Percentiles rank a stretch among this genome's conserved stretches.
Evolutionary conservation across 352 stramenopile species (phyloP).

Genomic region (Hyaloperonospora brassicae): DNA sequence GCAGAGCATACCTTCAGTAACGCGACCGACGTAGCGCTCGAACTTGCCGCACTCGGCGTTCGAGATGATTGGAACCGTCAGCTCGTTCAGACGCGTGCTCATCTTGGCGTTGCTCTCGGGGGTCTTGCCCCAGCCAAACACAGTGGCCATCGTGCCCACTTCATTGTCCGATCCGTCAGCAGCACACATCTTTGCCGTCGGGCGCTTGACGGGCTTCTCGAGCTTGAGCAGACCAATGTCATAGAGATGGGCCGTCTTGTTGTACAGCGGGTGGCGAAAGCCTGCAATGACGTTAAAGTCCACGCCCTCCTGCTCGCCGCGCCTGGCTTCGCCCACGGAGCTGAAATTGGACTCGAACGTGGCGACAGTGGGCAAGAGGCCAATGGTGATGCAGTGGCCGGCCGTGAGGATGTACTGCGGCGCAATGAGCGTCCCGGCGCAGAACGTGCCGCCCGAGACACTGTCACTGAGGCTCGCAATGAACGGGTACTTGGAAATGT

Average conservation of each 20-base stretch:
- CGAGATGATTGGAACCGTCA: slow-evolving; percentile 48
- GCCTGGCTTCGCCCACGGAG: slow-evolving; percentile 5
- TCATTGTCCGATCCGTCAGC: slow-evolving; percentile 41
- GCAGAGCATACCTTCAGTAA: slow-evolving; percentile 57
- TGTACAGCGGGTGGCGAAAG: slow-evolving; percentile 25
- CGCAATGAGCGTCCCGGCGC: slow-evolving; percentile 47
- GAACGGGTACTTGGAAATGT: slow-evolving; percentile 29
- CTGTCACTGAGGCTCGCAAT: slow-evolving; percentile 36
- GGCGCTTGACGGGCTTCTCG: slow-evolving; percentile 25
- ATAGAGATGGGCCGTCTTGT: slow-evolving; percentile 27
- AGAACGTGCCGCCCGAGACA: slow-evolving; percentile 36
- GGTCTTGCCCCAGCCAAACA: slow-evolving; percentile 51
- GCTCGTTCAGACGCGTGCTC: slow-evolving; percentile 31
- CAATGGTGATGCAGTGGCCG: slow-evolving; percentile 51
- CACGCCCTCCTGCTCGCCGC: not conserved
- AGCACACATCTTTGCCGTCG: slow-evolving; percentile 29
- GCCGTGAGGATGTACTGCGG: slow-evolving; percentile 58
- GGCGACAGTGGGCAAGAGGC: slow-evolving; percentile 16
- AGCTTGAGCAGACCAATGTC: slow-evolving; percentile 57
- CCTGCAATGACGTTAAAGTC: slow-evolving; percentile 9
- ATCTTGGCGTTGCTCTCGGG: slow-evolving; percentile 15
- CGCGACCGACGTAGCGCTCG: slow-evolving; percentile 35
- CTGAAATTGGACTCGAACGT: slow-evolving; percentile 23
- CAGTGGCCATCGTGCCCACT: slow-evolving; percentile 37
- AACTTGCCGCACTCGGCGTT: slow-evolving; percentile 47